Base-by-base conservation (phyloP, 305 asterid genomes). In the Nicotiana rustica region DNA sequence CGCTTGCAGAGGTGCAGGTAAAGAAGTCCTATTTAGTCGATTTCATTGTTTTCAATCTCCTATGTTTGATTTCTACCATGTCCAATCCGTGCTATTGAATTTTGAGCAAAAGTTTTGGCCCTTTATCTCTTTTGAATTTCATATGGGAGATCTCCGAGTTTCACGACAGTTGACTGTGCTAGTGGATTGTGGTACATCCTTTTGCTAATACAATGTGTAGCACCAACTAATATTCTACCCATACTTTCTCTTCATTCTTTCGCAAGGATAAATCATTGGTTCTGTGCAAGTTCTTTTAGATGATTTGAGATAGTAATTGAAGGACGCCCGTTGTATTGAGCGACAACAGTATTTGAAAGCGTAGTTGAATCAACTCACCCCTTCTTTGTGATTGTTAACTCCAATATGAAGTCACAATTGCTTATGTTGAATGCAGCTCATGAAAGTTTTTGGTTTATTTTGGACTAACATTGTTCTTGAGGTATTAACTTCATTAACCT, bases 1-100 rank as follows among this genome's bases (percentile, higher is more conserved):
- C 86, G 93, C 89, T 82, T 86, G 84, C 81, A 84, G 44, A 31
- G 76, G 83, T 86, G 93, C 94, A 91, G 98, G 97, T 93, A 95
- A 91, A 90, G 81, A 85, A 87, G 86, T 87, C 86, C 91, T 85
- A 70, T 77, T 65, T 76, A 70, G 85, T 81, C 79, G 80, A 67
- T 80, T 85, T 75, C 75, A 67, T n/a, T 81, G 36, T 52, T 13
- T 68, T n/a, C 19, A 10, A 68, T 56, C 83, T 55, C 12, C 33
- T 29, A 65, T 76, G 49, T 55, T 55, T 9, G 80, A 55, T 76
- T 76, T 73, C 56, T 76, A 76, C 64, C 29, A 31, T 76, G 31
- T 31, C 80, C 66, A 76, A 10, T 76, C 2, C 49, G 80, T 15
- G 21, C 31, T 2, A 75, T 25, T 49, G 41, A 31, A 76, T 55